Percentiles rank a stretch among this genome's conserved stretches.
Conservation (phyloP, 1,284 basidiomycete genomes). For the Pseudozyma pruni region DNA sequence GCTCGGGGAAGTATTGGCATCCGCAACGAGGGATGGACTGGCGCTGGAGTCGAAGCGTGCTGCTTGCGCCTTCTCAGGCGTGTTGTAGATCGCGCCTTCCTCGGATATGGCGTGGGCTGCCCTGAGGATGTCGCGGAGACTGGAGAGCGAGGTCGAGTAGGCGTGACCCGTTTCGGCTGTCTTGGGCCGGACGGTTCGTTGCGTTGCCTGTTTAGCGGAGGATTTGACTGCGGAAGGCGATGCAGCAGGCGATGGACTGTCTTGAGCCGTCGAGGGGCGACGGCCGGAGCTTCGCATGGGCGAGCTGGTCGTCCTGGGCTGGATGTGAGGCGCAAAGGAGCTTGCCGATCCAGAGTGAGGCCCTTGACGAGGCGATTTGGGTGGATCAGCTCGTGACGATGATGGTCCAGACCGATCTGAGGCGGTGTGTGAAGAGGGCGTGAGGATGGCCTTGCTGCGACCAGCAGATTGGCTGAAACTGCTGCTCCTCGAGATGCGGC, state of each 20-base stretch:
- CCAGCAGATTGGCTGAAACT: slow-evolving; percentile 24
- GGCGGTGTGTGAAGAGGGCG: not conserved
- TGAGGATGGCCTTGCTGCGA: slow-evolving; percentile 1
- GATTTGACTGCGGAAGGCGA: slow-evolving; percentile 2
- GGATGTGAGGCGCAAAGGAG: slow-evolving; percentile 31
- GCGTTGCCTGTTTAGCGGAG: not conserved
- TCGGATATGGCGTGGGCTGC: slow-evolving; percentile 35
- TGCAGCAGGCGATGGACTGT: slow-evolving; percentile 7
- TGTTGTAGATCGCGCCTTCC: slow-evolving; percentile 29
- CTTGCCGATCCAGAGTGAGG: slow-evolving; percentile 25
- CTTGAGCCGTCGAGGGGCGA: slow-evolving; percentile 15
- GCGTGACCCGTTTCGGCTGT: slow-evolving; percentile 31
- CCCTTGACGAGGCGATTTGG: slow-evolving; percentile 18
- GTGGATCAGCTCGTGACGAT: not conserved
- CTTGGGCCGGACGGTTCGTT: slow-evolving; percentile 21
- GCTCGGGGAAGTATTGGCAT: slow-evolving; percentile 1
- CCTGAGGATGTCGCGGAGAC: slow-evolving; percentile 34
- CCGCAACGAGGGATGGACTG: not conserved
- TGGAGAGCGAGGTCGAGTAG: slow-evolving; percentile 31
- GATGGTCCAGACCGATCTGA: slow-evolving; percentile 5
- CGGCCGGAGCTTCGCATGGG: slow-evolving; percentile 11
- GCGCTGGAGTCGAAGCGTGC: slow-evolving; percentile 13
- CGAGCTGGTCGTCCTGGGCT: slow-evolving; percentile 44
- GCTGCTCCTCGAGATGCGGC: slow-evolving; percentile 33
- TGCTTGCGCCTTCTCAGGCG: slow-evolving; percentile 21